A percentile compares a stretch with the other conserved stretches of the same genome.
Conservation (phyloP, 2,329 filamentous ascomycete species). For the Ramularia endophylla region DNA sequence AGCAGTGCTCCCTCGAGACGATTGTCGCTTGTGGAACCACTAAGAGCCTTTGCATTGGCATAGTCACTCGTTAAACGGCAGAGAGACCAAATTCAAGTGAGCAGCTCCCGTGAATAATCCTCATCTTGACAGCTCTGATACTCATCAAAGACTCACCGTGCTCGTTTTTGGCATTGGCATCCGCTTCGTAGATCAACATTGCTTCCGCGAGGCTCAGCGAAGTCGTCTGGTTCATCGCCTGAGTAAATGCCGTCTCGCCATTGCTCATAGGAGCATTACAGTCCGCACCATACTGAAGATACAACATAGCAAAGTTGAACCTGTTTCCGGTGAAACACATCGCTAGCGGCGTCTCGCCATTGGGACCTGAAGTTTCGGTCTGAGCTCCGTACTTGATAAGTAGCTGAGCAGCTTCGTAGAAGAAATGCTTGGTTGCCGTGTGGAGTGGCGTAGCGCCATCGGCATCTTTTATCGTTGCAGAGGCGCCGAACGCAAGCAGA, state of each 20-base stretch:
- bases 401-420: constrained; percentile 51
- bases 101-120: too few species aligned
- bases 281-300: constrained; percentile 57
- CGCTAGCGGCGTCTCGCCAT: constrained; percentile 51
- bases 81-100: too few species aligned
- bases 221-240: constrained; percentile 54
- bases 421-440: constrained; percentile 39
- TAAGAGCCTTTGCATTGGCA: too few species aligned
- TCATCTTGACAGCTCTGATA: too few species aligned
- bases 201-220: constrained; percentile 52
- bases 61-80: too few species aligned
- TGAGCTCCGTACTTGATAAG: constrained; percentile 61
- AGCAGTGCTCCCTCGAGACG: too few species aligned
- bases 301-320: constrained; percentile 52
- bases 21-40: too few species aligned
- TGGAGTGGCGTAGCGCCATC: constrained; percentile 60
- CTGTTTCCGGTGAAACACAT: constrained; percentile 48
- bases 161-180: constrained; percentile 54
- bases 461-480: constrained; percentile 53
- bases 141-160: too few species aligned
- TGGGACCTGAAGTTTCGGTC: constrained; percentile 46
- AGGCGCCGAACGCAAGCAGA: constrained; percentile 54
- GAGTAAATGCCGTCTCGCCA: constrained; percentile 55
- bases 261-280: constrained; percentile 44
- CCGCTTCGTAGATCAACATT: constrained; percentile 54